phyloP scores from a whole-genome alignment of 1,139 yeast species.

The Yamadazyma taylorii region DNA sequence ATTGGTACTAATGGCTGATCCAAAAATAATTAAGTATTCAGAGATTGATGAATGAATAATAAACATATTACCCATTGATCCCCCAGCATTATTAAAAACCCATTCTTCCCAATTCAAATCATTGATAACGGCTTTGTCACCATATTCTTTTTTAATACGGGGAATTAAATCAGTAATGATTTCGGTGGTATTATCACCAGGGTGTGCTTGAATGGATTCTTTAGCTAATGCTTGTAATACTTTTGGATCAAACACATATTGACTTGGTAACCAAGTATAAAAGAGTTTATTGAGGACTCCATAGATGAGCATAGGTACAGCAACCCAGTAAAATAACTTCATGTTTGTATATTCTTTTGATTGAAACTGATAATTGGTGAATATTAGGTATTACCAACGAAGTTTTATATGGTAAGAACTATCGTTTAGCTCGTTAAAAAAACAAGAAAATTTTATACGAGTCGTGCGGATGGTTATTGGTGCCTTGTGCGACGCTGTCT shows the following conservation, averaged over 20 bases:
- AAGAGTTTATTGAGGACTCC: slow-evolving; percentile 39
- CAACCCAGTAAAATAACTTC: slow-evolving; percentile 13
- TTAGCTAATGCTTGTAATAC: slow-evolving; percentile 50
- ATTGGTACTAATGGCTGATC: slow-evolving; percentile 88
- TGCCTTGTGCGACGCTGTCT: too few relatives aligned
- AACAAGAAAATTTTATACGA: not conserved
- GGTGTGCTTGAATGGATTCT: slow-evolving; percentile 52
- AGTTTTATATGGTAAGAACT: too few relatives aligned
- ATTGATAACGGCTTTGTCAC: slow-evolving; percentile 56
- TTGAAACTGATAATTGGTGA: too few relatives aligned
- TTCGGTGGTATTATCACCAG: slow-evolving; percentile 61
- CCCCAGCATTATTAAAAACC: slow-evolving; percentile 97
- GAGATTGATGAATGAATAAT: slow-evolving; percentile 94
- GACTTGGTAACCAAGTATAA: slow-evolving; percentile 66
- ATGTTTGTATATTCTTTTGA: slow-evolving; percentile 8
- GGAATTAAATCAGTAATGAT: slow-evolving; percentile 62
- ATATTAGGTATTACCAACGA: too few relatives aligned
- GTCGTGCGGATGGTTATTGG: too few relatives aligned
- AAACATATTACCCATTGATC: slow-evolving; percentile 98
- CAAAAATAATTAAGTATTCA: slow-evolving; percentile 88
- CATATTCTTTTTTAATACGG: slow-evolving; percentile 58
- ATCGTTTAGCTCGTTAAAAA: slow-evolving; percentile 3
- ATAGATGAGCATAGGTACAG: slow-evolving; percentile 6
- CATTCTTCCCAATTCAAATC: slow-evolving; percentile 75
- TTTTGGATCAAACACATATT: slow-evolving; percentile 58